Percentiles rank a stretch among this genome's conserved stretches.
Conservation (phyloP, 192 early-diverging fungal genomes). For the Powellomyces hirtus region DNA sequence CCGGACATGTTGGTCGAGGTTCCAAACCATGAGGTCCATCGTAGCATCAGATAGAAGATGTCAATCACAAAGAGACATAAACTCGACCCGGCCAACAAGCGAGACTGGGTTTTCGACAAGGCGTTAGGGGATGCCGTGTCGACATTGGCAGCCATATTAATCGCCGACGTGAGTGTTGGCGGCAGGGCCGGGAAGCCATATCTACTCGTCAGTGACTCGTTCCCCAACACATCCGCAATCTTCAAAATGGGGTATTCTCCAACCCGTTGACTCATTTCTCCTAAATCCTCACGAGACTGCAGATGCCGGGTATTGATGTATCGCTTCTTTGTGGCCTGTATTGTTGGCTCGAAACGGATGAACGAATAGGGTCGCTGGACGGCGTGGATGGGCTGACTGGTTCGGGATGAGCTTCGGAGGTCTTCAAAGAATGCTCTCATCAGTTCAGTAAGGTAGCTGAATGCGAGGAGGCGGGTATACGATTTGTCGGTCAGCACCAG, state of each 20-base stretch:
- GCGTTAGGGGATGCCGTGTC: background rate
- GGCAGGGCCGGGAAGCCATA: background rate
- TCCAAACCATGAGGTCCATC: slow-evolving; percentile 7
- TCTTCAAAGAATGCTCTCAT: slow-evolving; percentile 28
- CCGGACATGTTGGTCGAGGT: background rate
- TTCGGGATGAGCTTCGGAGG: background rate
- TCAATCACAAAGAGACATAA: background rate
- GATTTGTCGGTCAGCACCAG: slow-evolving; percentile 28
- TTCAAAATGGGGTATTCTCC: slow-evolving; percentile 17
- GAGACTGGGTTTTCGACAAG: slow-evolving; percentile 1
- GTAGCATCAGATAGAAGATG: background rate
- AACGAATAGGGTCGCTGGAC: slow-evolving; percentile 43
- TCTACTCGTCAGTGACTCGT: background rate
- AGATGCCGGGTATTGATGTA: slow-evolving; percentile 41
- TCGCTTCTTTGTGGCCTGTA: slow-evolving; percentile 38
- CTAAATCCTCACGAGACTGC: slow-evolving; percentile 34
- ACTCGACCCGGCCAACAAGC: background rate
- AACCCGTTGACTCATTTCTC: slow-evolving; percentile 24
- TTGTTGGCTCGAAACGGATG: slow-evolving; percentile 38
- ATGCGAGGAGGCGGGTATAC: slow-evolving; percentile 43
- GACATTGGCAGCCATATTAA: background rate
- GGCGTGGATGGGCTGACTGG: background rate
- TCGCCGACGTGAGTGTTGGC: background rate
- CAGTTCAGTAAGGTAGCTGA: slow-evolving; percentile 37
- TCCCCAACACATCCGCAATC: slow-evolving; percentile 33